Percentiles rank a stretch among this genome's conserved stretches.
Evolutionary conservation across 2,329 filamentous ascomycete genomes (phyloP).

Genomic region (Volutella citrinella): DNA sequence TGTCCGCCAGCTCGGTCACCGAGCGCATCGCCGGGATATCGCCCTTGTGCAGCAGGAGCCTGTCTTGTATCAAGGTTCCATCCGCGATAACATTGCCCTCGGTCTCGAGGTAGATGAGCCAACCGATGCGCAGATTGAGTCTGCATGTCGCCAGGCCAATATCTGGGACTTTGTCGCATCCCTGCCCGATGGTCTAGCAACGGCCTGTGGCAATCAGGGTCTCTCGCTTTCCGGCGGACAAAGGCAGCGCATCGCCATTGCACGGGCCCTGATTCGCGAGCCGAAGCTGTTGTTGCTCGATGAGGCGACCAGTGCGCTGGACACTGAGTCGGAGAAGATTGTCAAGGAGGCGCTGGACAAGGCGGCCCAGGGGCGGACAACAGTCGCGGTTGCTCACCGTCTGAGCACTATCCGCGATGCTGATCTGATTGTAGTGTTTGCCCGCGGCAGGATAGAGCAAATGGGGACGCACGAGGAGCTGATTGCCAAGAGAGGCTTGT

Average conservation of each 20-base stretch:
- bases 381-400: slow-evolving; percentile 63
- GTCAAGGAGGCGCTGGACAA: slow-evolving; percentile 59
- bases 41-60: slow-evolving; percentile 40
- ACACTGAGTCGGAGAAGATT: slow-evolving; percentile 61
- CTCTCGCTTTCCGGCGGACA: slow-evolving; percentile 69
- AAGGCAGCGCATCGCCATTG: slow-evolving; percentile 68
- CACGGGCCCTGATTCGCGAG: slow-evolving; percentile 63
- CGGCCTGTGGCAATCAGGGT: slow-evolving; percentile 61
- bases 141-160: slow-evolving; percentile 46
- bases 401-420: slow-evolving; percentile 52
- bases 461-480: slow-evolving; percentile 58
- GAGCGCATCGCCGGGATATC: slow-evolving; percentile 30
- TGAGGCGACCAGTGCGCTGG: slow-evolving; percentile 63
- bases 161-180: slow-evolving; percentile 52
- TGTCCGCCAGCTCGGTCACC: slow-evolving; percentile 20
- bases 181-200: slow-evolving; percentile 57
- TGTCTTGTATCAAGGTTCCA: slow-evolving; percentile 43
- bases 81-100: slow-evolving; percentile 52
- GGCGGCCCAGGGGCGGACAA: slow-evolving; percentile 40
- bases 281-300: slow-evolving; percentile 66
- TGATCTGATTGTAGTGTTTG: slow-evolving; percentile 60
- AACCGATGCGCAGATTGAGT: no score
- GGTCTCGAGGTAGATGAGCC: no score
- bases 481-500: slow-evolving; percentile 42
- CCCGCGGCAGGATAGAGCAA: slow-evolving; percentile 44